Evolutionary conservation across 306 rosid genomes (phyloP).

Genomic region (Vigna reflexopilosa): DNA sequence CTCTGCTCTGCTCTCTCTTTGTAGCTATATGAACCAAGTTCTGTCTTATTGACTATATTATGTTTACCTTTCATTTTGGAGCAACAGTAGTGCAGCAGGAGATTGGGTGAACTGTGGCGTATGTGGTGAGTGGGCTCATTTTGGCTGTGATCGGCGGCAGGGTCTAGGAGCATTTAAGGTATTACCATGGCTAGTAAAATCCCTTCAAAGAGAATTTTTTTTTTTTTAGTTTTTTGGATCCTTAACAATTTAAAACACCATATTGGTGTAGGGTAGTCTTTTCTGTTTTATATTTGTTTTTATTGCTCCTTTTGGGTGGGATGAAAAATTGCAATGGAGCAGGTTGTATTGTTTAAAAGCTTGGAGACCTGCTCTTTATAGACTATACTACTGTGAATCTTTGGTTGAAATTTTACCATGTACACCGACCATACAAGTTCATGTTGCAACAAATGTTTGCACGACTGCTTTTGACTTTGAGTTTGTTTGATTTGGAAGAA

Average conservation of each 20-base stretch:
- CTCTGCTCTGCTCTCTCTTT: background rate
- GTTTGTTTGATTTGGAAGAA: background rate
- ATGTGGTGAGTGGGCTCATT: constrained; percentile 99
- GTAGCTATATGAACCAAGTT: background rate
- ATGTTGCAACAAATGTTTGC: constrained; percentile 35
- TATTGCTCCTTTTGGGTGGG: background rate
- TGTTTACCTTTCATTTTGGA: constrained; percentile 27
- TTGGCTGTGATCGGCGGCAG: constrained; percentile 94
- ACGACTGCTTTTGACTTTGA: constrained; percentile 15
- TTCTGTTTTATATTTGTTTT: background rate
- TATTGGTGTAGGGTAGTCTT: background rate
- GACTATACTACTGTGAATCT: background rate
- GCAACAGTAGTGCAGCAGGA: constrained; percentile 94
- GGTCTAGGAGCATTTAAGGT: constrained; percentile 99
- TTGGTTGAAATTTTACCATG: background rate
- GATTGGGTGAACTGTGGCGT: constrained; percentile 98
- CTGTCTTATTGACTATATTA: constrained; percentile 29
- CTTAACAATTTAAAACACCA: background rate
- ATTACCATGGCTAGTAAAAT: constrained; percentile 35
- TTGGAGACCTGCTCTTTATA: background rate
- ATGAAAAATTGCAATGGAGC: constrained; percentile 17
- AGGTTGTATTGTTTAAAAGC: background rate
- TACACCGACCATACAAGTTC: constrained; percentile 13
- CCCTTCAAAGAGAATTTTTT: background rate
- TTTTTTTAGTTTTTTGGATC: background rate